Evolutionary conservation across 306 rosid genomes (phyloP), one percentile per base, ranked within the genome.

Genomic region (Ziziphus jujuba): DNA sequence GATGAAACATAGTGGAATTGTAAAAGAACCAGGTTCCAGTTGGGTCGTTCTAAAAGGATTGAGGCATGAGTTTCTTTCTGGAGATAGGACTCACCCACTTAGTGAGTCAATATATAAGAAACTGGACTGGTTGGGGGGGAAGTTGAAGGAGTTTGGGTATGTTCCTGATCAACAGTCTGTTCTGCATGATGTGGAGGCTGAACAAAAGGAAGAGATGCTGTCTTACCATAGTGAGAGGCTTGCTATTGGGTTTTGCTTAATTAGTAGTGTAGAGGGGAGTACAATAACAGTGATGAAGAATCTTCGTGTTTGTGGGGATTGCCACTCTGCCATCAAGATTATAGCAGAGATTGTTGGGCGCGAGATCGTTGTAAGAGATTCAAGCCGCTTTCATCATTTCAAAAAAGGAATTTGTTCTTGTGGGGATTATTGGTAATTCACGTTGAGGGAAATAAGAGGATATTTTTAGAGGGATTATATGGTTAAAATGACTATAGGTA

Each of bases 21-120:
- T 74, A 65, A 92, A 89, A 72, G 90, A 85, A 74, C 95, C 92
- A 14, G 98, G 98, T 34, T 79, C 87, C 59, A 89, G 97, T 49
- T 89, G 97, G 96, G 62, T 89, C 71, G 81, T 75, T 49, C 53
- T 77, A 16, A 84, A 77, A 64, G 92, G 96, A 64, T 6, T 59
- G 47, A 81, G 76, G 75, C 84, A 89, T 59, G 82, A 81, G 54
- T 89, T 87, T 72, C 78, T 75, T 61, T 83, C 84, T 35, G 93
- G 87, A 22, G 89, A 87, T 75, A 82, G 79, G 74, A 81, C 87
- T 17, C 91, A 87, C 71, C 88, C 88, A 20, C 81, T 75, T 10
- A 71, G 79, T 16, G 76, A 72, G 70, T 34, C 72, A 71, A 82
- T 85, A 44, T 79, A 82, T 77, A 67, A 53, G 48, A 90, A 84